These are phyloP conservation scores for Apium graveolens DNA, from an alignment of 129 eudicot genomes.

Conservation along the genomic window DNA sequence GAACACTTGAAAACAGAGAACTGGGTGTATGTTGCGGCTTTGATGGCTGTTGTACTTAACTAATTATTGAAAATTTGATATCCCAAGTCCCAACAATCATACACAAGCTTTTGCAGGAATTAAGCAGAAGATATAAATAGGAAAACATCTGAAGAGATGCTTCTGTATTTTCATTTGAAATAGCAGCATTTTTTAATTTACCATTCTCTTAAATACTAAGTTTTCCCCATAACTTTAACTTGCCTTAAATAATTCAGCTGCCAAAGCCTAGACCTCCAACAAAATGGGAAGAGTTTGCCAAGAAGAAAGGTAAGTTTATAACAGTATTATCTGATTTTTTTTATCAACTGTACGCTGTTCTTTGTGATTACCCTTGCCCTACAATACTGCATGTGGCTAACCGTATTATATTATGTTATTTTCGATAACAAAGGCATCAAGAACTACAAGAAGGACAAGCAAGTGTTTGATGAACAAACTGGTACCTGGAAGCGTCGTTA, in stretches of 20 bases:
- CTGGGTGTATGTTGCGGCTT: background rate
- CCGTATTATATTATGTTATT: background rate
- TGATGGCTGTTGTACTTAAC: background rate
- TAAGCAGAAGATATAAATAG: background rate
- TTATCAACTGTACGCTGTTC: background rate
- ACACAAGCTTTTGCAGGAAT: background rate
- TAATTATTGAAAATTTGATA: background rate
- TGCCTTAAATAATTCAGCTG: conserved; percentile 37
- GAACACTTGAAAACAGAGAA: background rate
- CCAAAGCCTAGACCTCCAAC: conserved; percentile 94
- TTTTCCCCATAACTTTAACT: background rate
- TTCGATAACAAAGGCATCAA: conserved; percentile 50
- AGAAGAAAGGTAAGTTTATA: conserved; percentile 60
- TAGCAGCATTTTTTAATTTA: background rate
- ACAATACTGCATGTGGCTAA: background rate
- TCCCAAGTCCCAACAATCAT: background rate
- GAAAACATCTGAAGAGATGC: background rate
- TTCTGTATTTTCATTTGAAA: background rate
- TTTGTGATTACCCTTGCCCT: background rate
- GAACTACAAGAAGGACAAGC: conserved; percentile 69
- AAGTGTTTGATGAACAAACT: conserved; percentile 78
- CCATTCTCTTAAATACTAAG: background rate
- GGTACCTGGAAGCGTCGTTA: conserved; percentile 80
- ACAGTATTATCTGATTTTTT: conserved; percentile 5
- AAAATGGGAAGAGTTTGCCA: conserved; percentile 88